Evolutionary conservation across 2,329 filamentous ascomycete species (phyloP).

Genomic region (Knufia petricola): DNA sequence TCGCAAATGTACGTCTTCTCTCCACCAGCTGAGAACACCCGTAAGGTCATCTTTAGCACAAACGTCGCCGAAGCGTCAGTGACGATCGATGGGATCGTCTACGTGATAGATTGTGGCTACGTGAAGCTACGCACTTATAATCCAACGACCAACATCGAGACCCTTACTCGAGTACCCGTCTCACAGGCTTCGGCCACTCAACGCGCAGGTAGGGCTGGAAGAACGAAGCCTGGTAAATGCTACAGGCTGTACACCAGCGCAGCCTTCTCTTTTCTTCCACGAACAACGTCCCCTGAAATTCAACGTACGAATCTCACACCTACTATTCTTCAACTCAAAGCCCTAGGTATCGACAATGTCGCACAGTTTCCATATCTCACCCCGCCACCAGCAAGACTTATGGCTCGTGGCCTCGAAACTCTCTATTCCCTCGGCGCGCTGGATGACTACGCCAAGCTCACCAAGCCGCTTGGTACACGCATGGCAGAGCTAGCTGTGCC

Average conservation of each 20-base stretch:
- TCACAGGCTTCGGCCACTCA: conserved; percentile 92
- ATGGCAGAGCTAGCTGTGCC: conserved; percentile 93
- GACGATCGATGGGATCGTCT: conserved; percentile 85
- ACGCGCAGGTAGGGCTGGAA: conserved; percentile 77
- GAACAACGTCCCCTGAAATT: conserved; percentile 76
- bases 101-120: conserved; percentile 82
- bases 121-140: conserved; percentile 85
- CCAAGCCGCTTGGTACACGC: conserved; percentile 70
- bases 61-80: conserved; percentile 96
- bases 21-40: conserved; percentile 64
- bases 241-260: conserved; percentile 83
- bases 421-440: conserved; percentile 79
- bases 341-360: conserved; percentile 89
- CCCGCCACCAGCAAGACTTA: conserved; percentile 71
- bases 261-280: conserved; percentile 55
- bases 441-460: conserved; percentile 83
- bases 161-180: conserved; percentile 67
- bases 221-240: conserved; percentile 85
- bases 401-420: conserved; percentile 77
- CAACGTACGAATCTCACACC: conserved; percentile 86
- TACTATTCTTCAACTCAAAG: conserved; percentile 82
- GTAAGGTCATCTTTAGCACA: conserved; percentile 87
- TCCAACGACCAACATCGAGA: conserved; percentile 75
- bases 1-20: conserved; percentile 96
- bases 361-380: conserved; percentile 83